Evolutionary conservation across 2,329 filamentous ascomycete species (phyloP), one percentile per base, ranked within the genome.

Genomic region (Eurotiales sp.): DNA sequence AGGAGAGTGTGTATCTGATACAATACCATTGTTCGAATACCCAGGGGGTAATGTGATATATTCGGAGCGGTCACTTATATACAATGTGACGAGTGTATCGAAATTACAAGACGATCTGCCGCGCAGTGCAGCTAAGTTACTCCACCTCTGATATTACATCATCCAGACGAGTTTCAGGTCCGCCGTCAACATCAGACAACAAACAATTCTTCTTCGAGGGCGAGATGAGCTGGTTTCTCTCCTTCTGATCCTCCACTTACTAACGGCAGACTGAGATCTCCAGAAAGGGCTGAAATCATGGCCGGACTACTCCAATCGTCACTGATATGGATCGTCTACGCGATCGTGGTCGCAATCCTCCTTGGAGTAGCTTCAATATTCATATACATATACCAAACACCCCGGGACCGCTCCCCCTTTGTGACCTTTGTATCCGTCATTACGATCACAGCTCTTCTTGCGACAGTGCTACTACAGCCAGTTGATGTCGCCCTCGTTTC

Each of bases 401-500:
- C 91, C 29, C 84, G 88, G 61, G 92, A 97, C 52, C 85, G 93
- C 56, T 93, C 90, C 19, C 81, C 83, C 34, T 78, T 87, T 44
- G 90, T 97, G 55, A 95, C 86, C 54, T 77, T 84, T 48, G 87
- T 96, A 61, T 89, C 89, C 67, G 90, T 95, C 60, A 75, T 96
- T 71, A 93, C 90, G 50, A 79, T 96, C 41, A 90, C 91, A 8
- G 82, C 88, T 8, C 81, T 99, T 25, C 83, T 99, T 50, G 93
- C 93, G 12, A 99, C 93, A 1, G 85, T 96, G 23, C 81, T 99
- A 29, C 82, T 99, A 19, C 83, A 96, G 23, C 93, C 93, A 21
- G 92, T 97, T 68, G 93, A 99, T 69, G 90, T 97, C 59, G 93
- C 93, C 10, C 82, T 99, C 60, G 87, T 96, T 43, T 96, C 92